Base-by-base conservation (phyloP, 148 eudicot species). In the Spergularia marina region DNA sequence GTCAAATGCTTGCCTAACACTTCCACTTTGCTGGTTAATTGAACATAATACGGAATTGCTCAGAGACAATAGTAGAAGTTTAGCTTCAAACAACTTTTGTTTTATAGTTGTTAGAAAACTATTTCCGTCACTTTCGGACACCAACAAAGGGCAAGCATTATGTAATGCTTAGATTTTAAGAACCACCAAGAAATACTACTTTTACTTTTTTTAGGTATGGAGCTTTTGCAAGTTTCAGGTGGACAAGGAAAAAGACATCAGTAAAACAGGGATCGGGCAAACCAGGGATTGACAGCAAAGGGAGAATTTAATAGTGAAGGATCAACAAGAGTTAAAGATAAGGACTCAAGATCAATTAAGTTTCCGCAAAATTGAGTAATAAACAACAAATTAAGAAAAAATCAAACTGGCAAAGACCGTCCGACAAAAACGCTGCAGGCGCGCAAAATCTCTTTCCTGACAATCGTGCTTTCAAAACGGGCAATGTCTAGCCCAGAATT, bases 101-200 rank as follows among this genome's bases (percentile, higher is more conserved):
- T 59, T 41, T 6, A 49, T 30, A 11, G 2, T 44, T 10, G 17
- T 54, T 30, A 75, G 20, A 67, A 12, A 55, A 65, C 1, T 16
- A 65, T 20, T 59, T 34, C n/a, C 17, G 74, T 77, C 74, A 59
- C 79, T 59, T 51, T 77, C 79, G 70, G 20, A 20, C 15, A 60
- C 61, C 56, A 49, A 60, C 7, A 59, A 36, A 59, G 40, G 68
- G 73, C 18, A 76, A 6, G 8, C 5, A 17, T 12, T 20, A 51
- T 41, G 41, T 53, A 58, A 75, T 10, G 64, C 41, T 72, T 9
- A 59, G 54, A 72, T 12, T 75, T 5, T 60, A 66, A 53, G 55
- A 75, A 66, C 52, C 65, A 76, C 47, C 7, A 55, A 39, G 34
- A 23, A 7, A 21, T 4, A 14, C 51, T 76, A 12, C 60, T 21